Percentiles rank a stretch among this genome's conserved stretches.
Evolutionary conservation across 148 eudicot genomes (phyloP).

Genomic region (Persicaria tinctoria): DNA sequence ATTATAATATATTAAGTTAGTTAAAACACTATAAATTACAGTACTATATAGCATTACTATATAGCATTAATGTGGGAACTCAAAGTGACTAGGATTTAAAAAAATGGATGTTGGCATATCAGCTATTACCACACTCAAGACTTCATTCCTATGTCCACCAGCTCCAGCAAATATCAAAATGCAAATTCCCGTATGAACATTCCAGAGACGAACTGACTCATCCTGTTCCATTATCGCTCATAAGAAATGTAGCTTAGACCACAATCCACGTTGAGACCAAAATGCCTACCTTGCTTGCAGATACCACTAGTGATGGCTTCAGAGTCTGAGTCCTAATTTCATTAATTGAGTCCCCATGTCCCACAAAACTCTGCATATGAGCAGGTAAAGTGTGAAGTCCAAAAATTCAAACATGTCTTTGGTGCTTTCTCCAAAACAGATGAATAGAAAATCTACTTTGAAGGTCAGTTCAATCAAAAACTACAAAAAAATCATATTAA

Average conservation of each 20-base stretch:
- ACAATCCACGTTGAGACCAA: neutral
- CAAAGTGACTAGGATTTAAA: neutral
- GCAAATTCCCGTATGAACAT: constrained; percentile 96
- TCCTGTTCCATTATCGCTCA: constrained; percentile 39
- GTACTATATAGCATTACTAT: neutral
- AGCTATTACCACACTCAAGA: constrained; percentile 79
- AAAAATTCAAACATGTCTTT: neutral
- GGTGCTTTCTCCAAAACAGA: neutral
- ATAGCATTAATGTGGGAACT: neutral
- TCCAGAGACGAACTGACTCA: constrained; percentile 99
- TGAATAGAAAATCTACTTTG: neutral
- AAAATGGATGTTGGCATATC: neutral
- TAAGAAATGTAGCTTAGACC: constrained; percentile 13
- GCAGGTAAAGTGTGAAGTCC: neutral
- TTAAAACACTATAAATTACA: neutral
- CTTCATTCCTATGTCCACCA: constrained; percentile 99
- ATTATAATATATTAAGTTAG: neutral
- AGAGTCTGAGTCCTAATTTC: constrained; percentile 87
- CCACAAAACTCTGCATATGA: constrained; percentile 74
- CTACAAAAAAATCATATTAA: neutral
- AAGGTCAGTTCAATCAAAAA: neutral
- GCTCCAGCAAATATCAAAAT: constrained; percentile 98
- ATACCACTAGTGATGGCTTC: constrained; percentile 83
- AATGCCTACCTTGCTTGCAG: constrained; percentile 89
- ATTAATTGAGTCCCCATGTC: constrained; percentile 95